Evolutionary conservation across 257 asterid species (phyloP).

Genomic region (Schizonepeta tenuifolia): DNA sequence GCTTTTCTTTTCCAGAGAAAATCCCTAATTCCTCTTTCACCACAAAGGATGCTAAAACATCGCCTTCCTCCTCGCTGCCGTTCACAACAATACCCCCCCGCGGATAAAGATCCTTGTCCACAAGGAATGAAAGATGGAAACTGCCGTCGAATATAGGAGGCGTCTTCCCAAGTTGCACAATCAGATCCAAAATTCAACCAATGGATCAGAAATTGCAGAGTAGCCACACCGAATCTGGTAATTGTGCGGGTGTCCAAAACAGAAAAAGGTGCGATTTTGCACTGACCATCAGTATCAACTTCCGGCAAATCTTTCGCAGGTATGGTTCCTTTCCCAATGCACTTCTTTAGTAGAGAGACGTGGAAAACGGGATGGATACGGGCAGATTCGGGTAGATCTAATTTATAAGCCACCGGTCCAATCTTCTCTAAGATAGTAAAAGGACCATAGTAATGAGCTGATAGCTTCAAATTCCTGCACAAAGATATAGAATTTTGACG

Average conservation of each 20-base stretch:
- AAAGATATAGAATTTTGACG: neutral
- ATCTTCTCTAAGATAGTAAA: neutral
- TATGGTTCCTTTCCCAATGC: neutral
- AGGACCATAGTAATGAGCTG: neutral
- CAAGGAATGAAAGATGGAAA: neutral
- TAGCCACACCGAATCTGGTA: fast-evolving
- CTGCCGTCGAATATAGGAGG: neutral
- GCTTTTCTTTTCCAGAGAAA: no score
- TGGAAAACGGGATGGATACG: neutral
- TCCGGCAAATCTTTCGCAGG: neutral
- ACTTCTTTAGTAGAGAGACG: neutral
- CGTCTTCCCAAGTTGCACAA: neutral
- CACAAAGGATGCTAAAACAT: no score
- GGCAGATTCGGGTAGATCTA: neutral
- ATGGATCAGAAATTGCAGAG: neutral
- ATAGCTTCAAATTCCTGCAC: neutral
- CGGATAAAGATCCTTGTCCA: neutral
- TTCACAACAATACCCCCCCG: neutral
- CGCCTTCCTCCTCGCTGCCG: no score
- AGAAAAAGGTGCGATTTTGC: neutral
- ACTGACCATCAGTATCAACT: neutral
- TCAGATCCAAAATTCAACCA: neutral
- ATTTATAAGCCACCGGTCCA: neutral
- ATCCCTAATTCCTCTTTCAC: no score
- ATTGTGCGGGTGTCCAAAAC: neutral